phyloP scores from a whole-genome alignment of 2,329 filamentous ascomycete genomes.

The Cyclaneusma minus region DNA sequence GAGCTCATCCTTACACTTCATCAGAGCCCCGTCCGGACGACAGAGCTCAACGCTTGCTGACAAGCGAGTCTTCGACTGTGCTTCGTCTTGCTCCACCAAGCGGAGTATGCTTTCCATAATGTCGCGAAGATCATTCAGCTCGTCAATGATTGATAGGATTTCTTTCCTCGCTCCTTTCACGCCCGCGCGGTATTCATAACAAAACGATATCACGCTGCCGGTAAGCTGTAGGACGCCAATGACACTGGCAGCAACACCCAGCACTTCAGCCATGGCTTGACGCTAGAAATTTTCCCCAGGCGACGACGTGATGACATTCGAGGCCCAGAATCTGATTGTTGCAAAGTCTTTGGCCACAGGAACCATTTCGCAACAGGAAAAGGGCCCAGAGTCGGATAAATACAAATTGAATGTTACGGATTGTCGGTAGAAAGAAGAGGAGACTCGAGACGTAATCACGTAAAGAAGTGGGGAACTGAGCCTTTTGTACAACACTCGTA shows the following conservation, averaged over 20 bases:
- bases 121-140: conserved; percentile 8
- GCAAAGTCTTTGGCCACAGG: too few relatives aligned
- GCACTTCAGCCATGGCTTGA: too few relatives aligned
- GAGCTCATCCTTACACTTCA: conserved; percentile 5
- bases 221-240: conserved; percentile 12
- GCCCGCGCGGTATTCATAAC: conserved; percentile 11
- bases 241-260: conserved; percentile 9
- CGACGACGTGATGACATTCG: too few relatives aligned
- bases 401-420: too few relatives aligned
- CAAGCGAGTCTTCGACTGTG: conserved; percentile 1
- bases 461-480: too few relatives aligned
- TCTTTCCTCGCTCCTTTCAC: conserved; percentile 6
- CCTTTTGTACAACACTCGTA: too few relatives aligned
- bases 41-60: conserved; percentile 3
- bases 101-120: conserved; percentile 8
- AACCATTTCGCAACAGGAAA: too few relatives aligned
- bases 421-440: too few relatives aligned
- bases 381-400: too few relatives aligned
- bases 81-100: conserved; percentile 7
- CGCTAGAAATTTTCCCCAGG: too few relatives aligned
- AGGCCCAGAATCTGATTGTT: too few relatives aligned
- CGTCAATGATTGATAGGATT: conserved; percentile 7
- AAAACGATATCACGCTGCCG: conserved; percentile 8
- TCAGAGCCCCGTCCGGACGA: conserved; percentile 1
- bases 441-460: too few relatives aligned